Evolutionary conservation across 1,139 yeast genomes (phyloP).

Genomic region (Pichia sp.): DNA sequence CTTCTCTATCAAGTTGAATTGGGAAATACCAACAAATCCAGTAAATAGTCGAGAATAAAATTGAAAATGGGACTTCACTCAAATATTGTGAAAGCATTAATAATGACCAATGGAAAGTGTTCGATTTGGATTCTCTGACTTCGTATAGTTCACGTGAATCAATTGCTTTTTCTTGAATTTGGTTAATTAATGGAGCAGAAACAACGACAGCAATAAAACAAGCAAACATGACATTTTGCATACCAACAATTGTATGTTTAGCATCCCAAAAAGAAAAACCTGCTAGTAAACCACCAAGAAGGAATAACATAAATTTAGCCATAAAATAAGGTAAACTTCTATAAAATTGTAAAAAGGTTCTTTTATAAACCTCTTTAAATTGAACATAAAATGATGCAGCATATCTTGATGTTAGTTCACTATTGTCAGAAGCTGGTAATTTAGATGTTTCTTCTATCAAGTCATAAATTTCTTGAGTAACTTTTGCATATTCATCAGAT

Average conservation of each 20-base stretch:
- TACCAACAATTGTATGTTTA: constrained; percentile 39
- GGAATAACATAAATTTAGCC: constrained; percentile 34
- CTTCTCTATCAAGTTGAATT: constrained; percentile 38
- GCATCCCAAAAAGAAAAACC: constrained; percentile 33
- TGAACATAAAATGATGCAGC: constrained; percentile 37
- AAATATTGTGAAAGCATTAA: constrained; percentile 46
- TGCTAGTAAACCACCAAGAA: constrained; percentile 39
- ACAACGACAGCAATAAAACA: constrained; percentile 43
- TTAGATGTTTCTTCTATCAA: constrained; percentile 17
- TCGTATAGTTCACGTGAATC: constrained; percentile 51
- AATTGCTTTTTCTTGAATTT: constrained; percentile 51
- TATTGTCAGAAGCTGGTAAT: constrained; percentile 28
- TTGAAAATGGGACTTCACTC: constrained; percentile 51
- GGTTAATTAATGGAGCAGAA: constrained; percentile 49
- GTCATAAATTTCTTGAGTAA: constrained; percentile 23
- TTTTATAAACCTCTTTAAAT: constrained; percentile 34
- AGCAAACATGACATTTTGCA: constrained; percentile 50
- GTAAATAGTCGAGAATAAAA: constrained; percentile 45
- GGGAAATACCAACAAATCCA: constrained; percentile 55
- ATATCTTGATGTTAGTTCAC: constrained; percentile 30
- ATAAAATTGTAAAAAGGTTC: constrained; percentile 41
- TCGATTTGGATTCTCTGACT: constrained; percentile 57
- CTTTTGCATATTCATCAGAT: constrained; percentile 6
- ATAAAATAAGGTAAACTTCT: constrained; percentile 43
- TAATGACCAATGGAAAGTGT: constrained; percentile 62